These are phyloP conservation scores for Cladophialophora chaetospira DNA, from an alignment of 2,329 filamentous ascomycete genomes.

Conservation along the genomic window DNA sequence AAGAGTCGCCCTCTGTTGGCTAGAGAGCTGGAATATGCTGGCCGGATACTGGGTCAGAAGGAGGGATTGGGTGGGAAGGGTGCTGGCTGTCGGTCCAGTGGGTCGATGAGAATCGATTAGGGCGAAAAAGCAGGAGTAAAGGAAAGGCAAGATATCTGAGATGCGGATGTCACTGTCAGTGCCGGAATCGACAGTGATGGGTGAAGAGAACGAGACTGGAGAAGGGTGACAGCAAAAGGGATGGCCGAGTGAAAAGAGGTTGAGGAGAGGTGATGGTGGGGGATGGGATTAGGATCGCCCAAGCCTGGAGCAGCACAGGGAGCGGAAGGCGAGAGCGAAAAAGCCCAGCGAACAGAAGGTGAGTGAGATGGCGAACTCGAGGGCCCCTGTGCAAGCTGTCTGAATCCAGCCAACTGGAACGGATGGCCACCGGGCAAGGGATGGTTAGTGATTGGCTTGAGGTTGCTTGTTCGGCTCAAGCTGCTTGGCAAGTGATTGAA, in stretches of 20 bases:
- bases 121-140: constrained; percentile 20
- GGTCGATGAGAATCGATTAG: constrained; percentile 18
- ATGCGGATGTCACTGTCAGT: constrained; percentile 17
- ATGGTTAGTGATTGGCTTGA: constrained; percentile 2
- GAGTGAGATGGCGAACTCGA: not conserved
- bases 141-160: constrained; percentile 22
- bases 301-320: constrained; percentile 2
- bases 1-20: constrained; percentile 1
- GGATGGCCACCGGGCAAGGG: constrained; percentile 1
- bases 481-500: constrained; percentile 9
- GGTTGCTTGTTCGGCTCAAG: constrained; percentile 1
- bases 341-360: not conserved
- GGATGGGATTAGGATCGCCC: constrained; percentile 3
- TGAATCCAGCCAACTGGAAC: constrained; percentile 7
- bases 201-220: constrained; percentile 18
- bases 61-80: constrained; percentile 11
- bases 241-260: constrained; percentile 4
- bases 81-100: constrained; percentile 5
- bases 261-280: constrained; percentile 7
- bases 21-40: not conserved
- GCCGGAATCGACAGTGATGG: constrained; percentile 18
- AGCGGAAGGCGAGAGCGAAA: not conserved
- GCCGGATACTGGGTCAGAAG: constrained; percentile 2
- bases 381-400: not conserved
- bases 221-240: constrained; percentile 14